These are phyloP conservation scores for Pholiota microspora DNA, from an alignment of 768 basidiomycete species.

Conservation along the genomic window DNA sequence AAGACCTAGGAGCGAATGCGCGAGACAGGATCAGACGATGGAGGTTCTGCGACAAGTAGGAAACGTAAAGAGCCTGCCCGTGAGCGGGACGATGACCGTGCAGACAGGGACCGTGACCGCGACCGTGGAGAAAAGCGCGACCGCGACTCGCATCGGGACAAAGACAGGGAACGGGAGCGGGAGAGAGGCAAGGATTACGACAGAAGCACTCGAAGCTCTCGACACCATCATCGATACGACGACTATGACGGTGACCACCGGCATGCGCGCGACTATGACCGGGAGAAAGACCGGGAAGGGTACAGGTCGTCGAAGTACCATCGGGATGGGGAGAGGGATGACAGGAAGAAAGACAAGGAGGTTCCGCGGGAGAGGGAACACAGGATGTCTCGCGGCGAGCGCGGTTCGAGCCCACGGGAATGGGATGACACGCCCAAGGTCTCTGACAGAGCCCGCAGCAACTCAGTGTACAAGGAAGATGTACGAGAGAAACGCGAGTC, in stretches of 20 bases:
- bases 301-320: constrained; percentile 48
- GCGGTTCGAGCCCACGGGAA: constrained; percentile 36
- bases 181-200: constrained; percentile 37
- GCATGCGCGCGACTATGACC: constrained; percentile 38
- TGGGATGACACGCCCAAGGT: constrained; percentile 48
- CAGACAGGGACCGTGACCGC: constrained; percentile 26
- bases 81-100: constrained; percentile 42
- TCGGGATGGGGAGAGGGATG: constrained; percentile 51
- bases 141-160: constrained; percentile 29
- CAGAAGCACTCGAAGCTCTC: constrained; percentile 42
- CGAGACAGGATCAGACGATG: constrained; percentile 78
- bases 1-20: constrained; percentile 68
- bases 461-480: constrained; percentile 40
- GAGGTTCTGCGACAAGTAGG: constrained; percentile 77
- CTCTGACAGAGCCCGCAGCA: constrained; percentile 34
- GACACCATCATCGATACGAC: constrained; percentile 49
- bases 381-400: constrained; percentile 30
- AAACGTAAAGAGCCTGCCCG: constrained; percentile 73
- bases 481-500: constrained; percentile 53
- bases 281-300: constrained; percentile 38
- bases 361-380: constrained; percentile 39
- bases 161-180: constrained; percentile 30
- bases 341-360: constrained; percentile 51
- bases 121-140: constrained; percentile 16
- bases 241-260: constrained; percentile 44